Evolutionary conservation across 2,329 filamentous ascomycete genomes (phyloP).

Genomic region (Diplodia mutila): DNA sequence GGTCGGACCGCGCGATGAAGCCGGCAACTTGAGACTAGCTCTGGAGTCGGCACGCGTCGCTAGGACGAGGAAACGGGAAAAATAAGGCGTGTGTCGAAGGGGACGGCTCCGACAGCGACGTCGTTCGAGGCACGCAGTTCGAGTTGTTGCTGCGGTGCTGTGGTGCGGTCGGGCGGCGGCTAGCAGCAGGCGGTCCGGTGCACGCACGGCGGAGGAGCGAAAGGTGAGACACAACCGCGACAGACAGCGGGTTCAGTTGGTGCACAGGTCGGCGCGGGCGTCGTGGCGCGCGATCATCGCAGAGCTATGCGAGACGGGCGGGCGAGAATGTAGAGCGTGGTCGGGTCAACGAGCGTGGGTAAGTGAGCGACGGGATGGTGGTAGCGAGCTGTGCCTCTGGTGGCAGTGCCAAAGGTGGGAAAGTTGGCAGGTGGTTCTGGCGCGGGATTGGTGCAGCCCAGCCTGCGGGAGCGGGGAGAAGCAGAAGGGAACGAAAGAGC

Average conservation of each 20-base stretch:
- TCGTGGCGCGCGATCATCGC: constrained; percentile 15
- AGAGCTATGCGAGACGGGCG: constrained; percentile 6
- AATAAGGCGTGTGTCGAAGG: constrained; percentile 7
- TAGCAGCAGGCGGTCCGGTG: neutral
- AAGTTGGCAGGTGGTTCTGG: constrained; percentile 20
- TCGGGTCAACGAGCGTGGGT: constrained; percentile 11
- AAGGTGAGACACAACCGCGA: constrained; percentile 20
- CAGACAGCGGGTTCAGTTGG: constrained; percentile 9
- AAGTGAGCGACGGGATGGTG: neutral
- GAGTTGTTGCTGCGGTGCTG: neutral
- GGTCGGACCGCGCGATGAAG: constrained; percentile 3
- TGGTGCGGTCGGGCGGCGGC: constrained; percentile 6
- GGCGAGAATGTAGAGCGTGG: neutral
- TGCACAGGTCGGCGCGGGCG: constrained; percentile 9
- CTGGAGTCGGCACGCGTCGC: constrained; percentile 16
- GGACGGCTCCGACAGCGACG: neutral
- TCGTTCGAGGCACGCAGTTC: neutral
- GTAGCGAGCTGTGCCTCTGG: constrained; percentile 15
- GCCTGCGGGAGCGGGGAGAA: constrained; percentile 22
- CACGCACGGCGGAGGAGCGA: constrained; percentile 9
- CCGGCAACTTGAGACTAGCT: neutral
- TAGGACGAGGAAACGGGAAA: neutral
- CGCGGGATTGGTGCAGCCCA: constrained; percentile 14
- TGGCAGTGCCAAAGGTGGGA: constrained; percentile 21
- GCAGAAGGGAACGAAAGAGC: constrained; percentile 8